These are phyloP conservation scores for Curvularia sp. DNA, from an alignment of 2,329 filamentous ascomycete species.

Conservation along the genomic window DNA sequence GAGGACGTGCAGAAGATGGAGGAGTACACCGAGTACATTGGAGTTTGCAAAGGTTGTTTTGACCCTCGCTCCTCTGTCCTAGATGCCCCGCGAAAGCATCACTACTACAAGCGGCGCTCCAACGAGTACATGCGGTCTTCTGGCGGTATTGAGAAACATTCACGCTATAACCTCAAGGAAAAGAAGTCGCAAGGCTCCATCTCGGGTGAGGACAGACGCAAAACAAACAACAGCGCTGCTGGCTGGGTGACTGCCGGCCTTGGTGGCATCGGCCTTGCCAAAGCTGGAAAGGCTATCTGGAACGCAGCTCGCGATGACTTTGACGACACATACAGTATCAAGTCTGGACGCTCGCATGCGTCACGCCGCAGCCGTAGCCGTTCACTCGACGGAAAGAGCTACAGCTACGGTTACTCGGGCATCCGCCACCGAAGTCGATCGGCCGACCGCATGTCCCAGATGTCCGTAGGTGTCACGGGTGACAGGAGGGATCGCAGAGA, in stretches of 20 bases:
- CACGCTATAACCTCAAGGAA: conserved; percentile 56
- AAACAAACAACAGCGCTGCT: conserved; percentile 54
- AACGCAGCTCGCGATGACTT: conserved; percentile 60
- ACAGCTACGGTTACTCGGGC: conserved; percentile 54
- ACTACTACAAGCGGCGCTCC: conserved; percentile 58
- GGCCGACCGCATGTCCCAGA: conserved; percentile 43
- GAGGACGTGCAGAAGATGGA: conserved; percentile 71
- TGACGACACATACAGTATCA: conserved; percentile 66
- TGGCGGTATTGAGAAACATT: conserved; percentile 66
- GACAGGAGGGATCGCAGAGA: conserved; percentile 48
- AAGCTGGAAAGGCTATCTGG: conserved; percentile 62
- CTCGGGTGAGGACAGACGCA: conserved; percentile 44
- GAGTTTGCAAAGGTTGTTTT: conserved; percentile 70
- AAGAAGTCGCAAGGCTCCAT: conserved; percentile 42
- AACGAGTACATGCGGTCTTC: conserved; percentile 52
- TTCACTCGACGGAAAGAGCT: conserved; percentile 52
- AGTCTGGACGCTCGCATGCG: conserved; percentile 56
- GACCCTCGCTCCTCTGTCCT: conserved; percentile 63
- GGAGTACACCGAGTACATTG: conserved; percentile 71
- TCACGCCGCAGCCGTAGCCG: conserved; percentile 46
- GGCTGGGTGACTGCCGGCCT: conserved; percentile 63
- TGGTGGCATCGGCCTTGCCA: conserved; percentile 61
- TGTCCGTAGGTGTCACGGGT: conserved; percentile 44
- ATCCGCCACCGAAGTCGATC: conserved; percentile 50
- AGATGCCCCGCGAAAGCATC: conserved; percentile 67